Percentiles rank a stretch among this genome's conserved stretches.
Conservation (phyloP, 1,284 basidiomycete genomes). For the Ganoderma lingzhi region DNA sequence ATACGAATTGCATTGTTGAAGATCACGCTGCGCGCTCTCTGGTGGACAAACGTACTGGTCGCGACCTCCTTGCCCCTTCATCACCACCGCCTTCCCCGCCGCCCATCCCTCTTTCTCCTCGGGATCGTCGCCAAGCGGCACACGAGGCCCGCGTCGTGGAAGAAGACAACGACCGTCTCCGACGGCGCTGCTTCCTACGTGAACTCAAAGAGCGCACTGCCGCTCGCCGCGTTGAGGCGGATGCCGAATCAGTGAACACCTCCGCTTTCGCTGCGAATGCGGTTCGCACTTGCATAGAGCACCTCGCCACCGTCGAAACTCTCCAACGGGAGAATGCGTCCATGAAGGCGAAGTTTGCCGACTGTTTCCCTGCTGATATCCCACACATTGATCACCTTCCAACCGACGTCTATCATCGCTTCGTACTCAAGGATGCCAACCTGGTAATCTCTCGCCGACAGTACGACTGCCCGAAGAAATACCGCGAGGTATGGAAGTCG, state of each 20-base stretch:
- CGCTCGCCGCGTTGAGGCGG: neutral
- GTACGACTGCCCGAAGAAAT: constrained; percentile 37
- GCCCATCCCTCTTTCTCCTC: neutral
- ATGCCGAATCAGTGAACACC: neutral
- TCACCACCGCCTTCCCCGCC: neutral
- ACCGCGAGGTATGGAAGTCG: constrained; percentile 27
- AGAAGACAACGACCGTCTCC: neutral
- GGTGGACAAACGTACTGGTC: constrained; percentile 3
- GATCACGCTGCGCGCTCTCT: too few species aligned
- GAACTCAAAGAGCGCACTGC: neutral
- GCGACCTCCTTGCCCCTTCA: neutral
- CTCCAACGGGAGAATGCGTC: neutral
- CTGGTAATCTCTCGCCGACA: constrained; percentile 25
- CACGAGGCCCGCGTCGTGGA: too few species aligned
- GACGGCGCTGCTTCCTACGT: neutral
- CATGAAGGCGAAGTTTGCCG: constrained; percentile 15
- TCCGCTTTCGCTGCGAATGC: neutral
- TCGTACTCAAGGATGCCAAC: constrained; percentile 33
- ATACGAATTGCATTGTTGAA: constrained; percentile 21
- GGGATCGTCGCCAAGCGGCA: neutral
- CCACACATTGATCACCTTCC: constrained; percentile 31
- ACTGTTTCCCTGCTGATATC: constrained; percentile 25
- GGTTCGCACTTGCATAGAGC: neutral
- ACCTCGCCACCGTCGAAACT: neutral
- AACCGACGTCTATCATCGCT: constrained; percentile 28